Conservation (phyloP, 176 grass and related monocot genomes). For the maize (Zea mays) region Zm-B73-REFERENCE-NAM-5.0 NC_050103.1:142217001-142217500, state of each 20-base stretch:
- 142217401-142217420: conserved; percentile 49
- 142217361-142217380: conserved; percentile 3
- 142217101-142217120: conserved; percentile 35
- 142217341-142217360: conserved; percentile 37
- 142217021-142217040: conserved; percentile 28
- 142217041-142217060: conserved; percentile 24
- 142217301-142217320: conserved; percentile 24
- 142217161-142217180: conserved; percentile 17
- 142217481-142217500: conserved; percentile 16
- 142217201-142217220: conserved; percentile 30
- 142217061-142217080: conserved; percentile 19
- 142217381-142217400: conserved; percentile 29
- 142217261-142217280: conserved; percentile 14
- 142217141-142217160: conserved; percentile 38
- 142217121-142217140: conserved; percentile 35
- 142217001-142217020: conserved; percentile 60
- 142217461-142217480: not conserved
- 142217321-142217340: conserved; percentile 28
- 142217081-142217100: conserved; percentile 44
- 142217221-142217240: conserved; percentile 28
- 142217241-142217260: conserved; percentile 3
- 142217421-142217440: conserved; percentile 45
- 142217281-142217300: conserved; percentile 25
- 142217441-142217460: conserved; percentile 28
- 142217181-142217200: conserved; percentile 24